Base-by-base conservation (phyloP, 2,329 filamentous ascomycete species). In the Arachnomyces sp. region DNA sequence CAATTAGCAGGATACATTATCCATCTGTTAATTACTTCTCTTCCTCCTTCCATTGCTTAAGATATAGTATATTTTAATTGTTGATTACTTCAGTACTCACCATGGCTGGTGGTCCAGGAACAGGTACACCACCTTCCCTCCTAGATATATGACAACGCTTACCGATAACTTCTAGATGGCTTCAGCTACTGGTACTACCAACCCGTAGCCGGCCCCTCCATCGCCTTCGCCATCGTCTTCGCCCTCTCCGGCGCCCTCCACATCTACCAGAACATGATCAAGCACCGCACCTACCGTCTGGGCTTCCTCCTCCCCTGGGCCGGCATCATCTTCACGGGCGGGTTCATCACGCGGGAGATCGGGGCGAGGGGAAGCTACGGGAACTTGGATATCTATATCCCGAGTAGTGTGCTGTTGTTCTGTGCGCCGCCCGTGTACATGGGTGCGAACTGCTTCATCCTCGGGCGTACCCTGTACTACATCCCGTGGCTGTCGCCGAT, bases 391-490 rank as follows among this genome's bases (percentile, higher is more conserved):
- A 38, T 67, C 7, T 67, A 55, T 42, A 65, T 67, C 18, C 51
- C 63, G 2, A 63, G 60, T 40, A 56, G 53, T 7, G 62, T 64
- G 9, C 50, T 66, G 4, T 52, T 67, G 7, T 56, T 66, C 34
- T 57, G 57, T 35, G 64, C 56, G 12, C 64, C 64, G 61, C 64
- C 63, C 7, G 59, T 68, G 30, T 67, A 66, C 33, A 61, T 65
- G 43, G 59, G 57, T 6, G 60, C 61, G 38, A 74, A 73, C 40
- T 76, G 73, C 49, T 61, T 73, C 28, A 73, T 74, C 40, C 61
- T 77, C 0, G 67, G 63, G 12, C 66, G 70, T 18, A 65, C 75
- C n/a, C 58, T 77, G 0, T 66, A 66, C 41, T 65, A 68, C 37
- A 55, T 63, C 2, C 58, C 72, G 3, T 77, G 76, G 43, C 64